Percentiles rank a stretch among this genome's conserved stretches.
Evolutionary conservation across 495 filamentous ascomycete genomes (phyloP).

Genomic region (Apodospora peruviana): DNA sequence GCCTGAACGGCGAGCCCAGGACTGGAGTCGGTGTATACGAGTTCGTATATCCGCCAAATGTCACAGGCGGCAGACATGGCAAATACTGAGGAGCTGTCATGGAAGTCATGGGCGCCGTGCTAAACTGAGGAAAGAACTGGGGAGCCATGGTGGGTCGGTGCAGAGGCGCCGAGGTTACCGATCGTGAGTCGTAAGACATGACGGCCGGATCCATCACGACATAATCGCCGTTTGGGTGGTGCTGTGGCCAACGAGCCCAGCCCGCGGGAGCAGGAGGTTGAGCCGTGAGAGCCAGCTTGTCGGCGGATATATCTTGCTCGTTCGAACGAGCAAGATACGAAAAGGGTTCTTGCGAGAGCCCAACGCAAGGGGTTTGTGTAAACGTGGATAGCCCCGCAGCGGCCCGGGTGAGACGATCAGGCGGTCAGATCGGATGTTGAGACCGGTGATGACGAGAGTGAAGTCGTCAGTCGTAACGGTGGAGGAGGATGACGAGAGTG

Average conservation of each 20-base stretch:
- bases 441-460: no score
- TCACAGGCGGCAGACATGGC: constrained; percentile 10
- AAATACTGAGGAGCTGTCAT: constrained; percentile 30
- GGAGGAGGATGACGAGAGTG: not conserved
- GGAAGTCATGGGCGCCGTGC: constrained; percentile 27
- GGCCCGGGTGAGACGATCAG: not conserved
- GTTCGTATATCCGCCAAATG: constrained; percentile 28
- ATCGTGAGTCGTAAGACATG: constrained; percentile 29
- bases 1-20: constrained; percentile 28
- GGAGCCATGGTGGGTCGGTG: constrained; percentile 23
- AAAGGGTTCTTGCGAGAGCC: not conserved
- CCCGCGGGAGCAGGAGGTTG: constrained; percentile 21
- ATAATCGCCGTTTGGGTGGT: constrained; percentile 28
- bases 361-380: not conserved
- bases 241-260: constrained; percentile 41
- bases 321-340: constrained; percentile 8
- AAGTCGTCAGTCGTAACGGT: no score
- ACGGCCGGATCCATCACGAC: constrained; percentile 30
- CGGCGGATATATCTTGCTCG: constrained; percentile 7
- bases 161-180: constrained; percentile 19
- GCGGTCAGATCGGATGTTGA: not conserved
- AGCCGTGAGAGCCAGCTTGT: constrained; percentile 35
- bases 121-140: constrained; percentile 32
- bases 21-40: constrained; percentile 28
- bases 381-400: not conserved